Evolutionary conservation across 2,329 filamentous ascomycete genomes (phyloP), one percentile per base, ranked within the genome.

Genomic region (Ceratocystis papillata): DNA sequence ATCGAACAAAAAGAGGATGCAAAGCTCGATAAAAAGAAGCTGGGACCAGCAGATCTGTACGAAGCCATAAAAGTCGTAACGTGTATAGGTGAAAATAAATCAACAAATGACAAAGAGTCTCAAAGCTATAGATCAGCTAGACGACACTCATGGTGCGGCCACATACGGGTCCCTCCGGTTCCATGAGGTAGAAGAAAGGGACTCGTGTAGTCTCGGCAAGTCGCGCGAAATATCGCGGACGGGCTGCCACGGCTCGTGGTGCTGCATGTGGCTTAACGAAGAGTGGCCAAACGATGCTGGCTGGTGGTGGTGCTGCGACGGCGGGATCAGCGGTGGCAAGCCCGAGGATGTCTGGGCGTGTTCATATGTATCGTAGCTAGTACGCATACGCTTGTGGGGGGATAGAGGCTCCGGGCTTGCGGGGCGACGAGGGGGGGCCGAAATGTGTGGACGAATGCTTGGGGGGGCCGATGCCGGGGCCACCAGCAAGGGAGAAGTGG

Each of bases 301-400:
- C 17, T 5, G 44, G 10, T 41, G 37, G 33, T 37, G 33, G 37
- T 41, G 37, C 10, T 41, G 37, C 10, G 37, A 3, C 48, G 57
- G 33, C 12, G 30, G n/a, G 10, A 28, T 59, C 28, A 20, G 30
- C 4, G 30, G 25, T 12, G 6, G 44, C 1, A 12, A 10, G 6
- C 22, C 8, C 10, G 41, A 28, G 5, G 8, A 15, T 22, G 62
- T 7, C n/a, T 17, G 66, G 64, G 46, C 55, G 5, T 62, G 66
- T 6, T 66, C 63, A 46, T 69, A 82, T 55, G 77, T 73, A 61
- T 81, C 78, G 69, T 79, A 79, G 17, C 77, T 77, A 30, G 80
- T 73, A 65, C 79, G 77, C 48, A 79, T 73, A 67, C 81, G 77
- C 73, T 85, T 84, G 68, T 77, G 72, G 28, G 79, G 76, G 17